Conservation (phyloP, 2,329 filamentous ascomycete species). For the Talaromyces atroroseus region DNA sequence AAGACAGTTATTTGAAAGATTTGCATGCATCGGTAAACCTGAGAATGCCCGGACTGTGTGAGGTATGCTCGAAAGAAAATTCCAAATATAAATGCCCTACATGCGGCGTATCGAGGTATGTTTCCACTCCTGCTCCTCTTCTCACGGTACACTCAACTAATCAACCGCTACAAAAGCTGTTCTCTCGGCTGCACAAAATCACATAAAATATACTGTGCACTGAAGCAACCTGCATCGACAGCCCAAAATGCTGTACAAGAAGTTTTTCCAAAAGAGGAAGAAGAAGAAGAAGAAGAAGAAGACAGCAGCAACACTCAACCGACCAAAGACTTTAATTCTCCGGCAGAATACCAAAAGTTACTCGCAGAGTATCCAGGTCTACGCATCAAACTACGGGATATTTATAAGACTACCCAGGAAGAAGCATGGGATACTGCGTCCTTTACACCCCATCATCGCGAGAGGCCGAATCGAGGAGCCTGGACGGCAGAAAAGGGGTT, state of each 20-base stretch:
- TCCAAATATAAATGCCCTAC: conserved; percentile 37
- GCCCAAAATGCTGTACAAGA: conserved; percentile 17
- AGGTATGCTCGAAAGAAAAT: conserved; percentile 33
- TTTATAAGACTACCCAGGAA: conserved; percentile 37
- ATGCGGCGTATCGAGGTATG: conserved; percentile 35
- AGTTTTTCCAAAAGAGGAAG: too few relatives aligned
- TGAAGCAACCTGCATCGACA: conserved; percentile 11
- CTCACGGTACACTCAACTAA: not conserved
- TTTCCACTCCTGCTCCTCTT: not conserved
- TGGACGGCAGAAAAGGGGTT: conserved; percentile 42
- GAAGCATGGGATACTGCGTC: conserved; percentile 34
- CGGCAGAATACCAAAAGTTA: conserved; percentile 32
- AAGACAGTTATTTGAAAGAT: not conserved
- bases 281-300: conserved; percentile 5
- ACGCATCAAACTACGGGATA: conserved; percentile 35
- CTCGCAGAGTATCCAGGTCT: conserved; percentile 36
- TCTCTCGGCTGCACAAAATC: conserved; percentile 42
- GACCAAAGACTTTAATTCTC: conserved; percentile 21
- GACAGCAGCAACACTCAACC: not conserved
- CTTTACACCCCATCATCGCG: conserved; percentile 5
- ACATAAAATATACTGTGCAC: conserved; percentile 40
- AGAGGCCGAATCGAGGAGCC: conserved; percentile 23
- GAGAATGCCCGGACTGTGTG: conserved; percentile 30
- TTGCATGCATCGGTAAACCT: too few relatives aligned
- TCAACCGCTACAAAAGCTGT: conserved; percentile 28